These are phyloP conservation scores for Lipomyces chichibuensis DNA, from an alignment of 805 yeast genomes.

Conservation along the genomic window DNA sequence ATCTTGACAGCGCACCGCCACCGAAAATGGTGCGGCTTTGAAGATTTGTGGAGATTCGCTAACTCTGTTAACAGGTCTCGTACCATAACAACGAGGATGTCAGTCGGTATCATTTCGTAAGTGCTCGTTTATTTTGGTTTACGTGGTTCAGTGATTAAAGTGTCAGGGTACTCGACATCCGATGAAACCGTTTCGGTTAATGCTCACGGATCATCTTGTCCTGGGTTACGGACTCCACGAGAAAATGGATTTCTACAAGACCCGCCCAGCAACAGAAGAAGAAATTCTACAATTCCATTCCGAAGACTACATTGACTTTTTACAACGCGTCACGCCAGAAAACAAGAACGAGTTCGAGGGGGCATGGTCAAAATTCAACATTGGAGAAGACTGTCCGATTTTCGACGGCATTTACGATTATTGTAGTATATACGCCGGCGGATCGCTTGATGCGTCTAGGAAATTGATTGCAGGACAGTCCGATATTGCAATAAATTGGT, in stretches of 20 bases:
- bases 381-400: slow-evolving; percentile 89
- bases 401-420: slow-evolving; percentile 78
- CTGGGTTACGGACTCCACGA: slow-evolving; percentile 82
- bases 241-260: slow-evolving; percentile 85
- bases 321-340: slow-evolving; percentile 49
- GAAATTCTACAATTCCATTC: slow-evolving; percentile 84
- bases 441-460: slow-evolving; percentile 87
- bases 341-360: slow-evolving; percentile 28
- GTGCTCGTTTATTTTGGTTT: background rate
- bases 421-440: slow-evolving; percentile 82
- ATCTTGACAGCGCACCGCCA: background rate
- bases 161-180: slow-evolving; percentile 84
- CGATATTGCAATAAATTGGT: slow-evolving; percentile 90
- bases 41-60: background rate
- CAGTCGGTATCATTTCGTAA: slow-evolving; percentile 69
- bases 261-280: slow-evolving; percentile 77
- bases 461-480: slow-evolving; percentile 78
- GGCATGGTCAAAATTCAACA: slow-evolving; percentile 70
- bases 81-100: slow-evolving; percentile 79
- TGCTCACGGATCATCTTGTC: slow-evolving; percentile 91
- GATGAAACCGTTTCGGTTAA: slow-evolving; percentile 95
- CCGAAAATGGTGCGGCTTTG: background rate
- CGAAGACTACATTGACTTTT: slow-evolving; percentile 79
- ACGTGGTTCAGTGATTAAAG: background rate
- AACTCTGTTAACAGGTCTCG: slow-evolving; percentile 53